These are phyloP conservation scores for Clonostachys rosea DNA, from an alignment of 2,329 filamentous ascomycete genomes.

Conservation along the genomic window DNA sequence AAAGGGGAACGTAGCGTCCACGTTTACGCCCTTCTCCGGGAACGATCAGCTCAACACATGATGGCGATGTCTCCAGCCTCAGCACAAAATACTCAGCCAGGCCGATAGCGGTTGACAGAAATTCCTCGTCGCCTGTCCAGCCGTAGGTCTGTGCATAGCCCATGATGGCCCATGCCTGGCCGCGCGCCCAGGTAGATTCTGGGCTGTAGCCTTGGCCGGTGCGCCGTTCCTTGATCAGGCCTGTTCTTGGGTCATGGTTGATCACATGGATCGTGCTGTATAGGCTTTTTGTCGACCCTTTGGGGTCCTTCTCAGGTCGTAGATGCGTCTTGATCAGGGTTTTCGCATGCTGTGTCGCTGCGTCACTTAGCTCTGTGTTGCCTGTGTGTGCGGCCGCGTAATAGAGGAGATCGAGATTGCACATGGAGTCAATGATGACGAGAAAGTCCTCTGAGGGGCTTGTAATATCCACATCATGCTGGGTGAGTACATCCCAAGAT, in stretches of 20 bases:
- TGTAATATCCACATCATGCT: conserved; percentile 20
- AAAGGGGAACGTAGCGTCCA: conserved; percentile 19
- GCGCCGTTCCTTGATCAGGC: conserved; percentile 33
- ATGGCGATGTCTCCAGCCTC: conserved; percentile 22
- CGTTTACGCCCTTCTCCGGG: background rate
- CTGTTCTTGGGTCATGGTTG: conserved; percentile 38
- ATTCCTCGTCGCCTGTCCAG: conserved; percentile 38
- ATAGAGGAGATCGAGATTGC: conserved; percentile 29
- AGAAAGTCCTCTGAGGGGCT: conserved; percentile 25
- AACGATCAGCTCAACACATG: conserved; percentile 13
- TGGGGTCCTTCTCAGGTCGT: conserved; percentile 20
- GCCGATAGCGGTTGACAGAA: conserved; percentile 36
- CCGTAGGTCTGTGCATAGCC: conserved; percentile 43
- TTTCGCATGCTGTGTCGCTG: conserved; percentile 30
- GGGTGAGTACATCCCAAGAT: conserved; percentile 36
- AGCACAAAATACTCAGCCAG: conserved; percentile 44
- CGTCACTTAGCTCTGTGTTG: conserved; percentile 12
- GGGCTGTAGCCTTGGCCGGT: conserved; percentile 43
- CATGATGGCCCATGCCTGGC: conserved; percentile 45
- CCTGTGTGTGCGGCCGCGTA: conserved; percentile 24
- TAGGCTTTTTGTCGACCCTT: conserved; percentile 5
- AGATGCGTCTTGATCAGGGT: conserved; percentile 32
- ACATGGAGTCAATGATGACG: conserved; percentile 37
- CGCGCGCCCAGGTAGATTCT: conserved; percentile 43
- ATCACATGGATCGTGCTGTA: conserved; percentile 39